Percentiles rank a stretch among this genome's conserved stretches.
Evolutionary conservation across 306 rosid species (phyloP).

Genomic region (Sicyos edulis): DNA sequence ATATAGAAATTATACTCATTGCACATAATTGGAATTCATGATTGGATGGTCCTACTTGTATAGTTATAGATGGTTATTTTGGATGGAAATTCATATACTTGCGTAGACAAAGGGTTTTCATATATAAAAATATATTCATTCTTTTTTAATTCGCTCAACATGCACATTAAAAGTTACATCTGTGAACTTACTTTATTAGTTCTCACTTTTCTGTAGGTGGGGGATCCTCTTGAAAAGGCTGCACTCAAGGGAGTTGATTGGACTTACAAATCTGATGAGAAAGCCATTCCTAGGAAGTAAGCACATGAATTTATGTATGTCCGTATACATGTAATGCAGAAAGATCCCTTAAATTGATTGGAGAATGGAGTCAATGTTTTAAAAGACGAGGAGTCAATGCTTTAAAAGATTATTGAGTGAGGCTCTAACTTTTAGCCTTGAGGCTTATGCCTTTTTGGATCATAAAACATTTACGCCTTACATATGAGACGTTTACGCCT

Average conservation of each 20-base stretch:
- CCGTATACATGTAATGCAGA: not conserved
- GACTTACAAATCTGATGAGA: slow-evolving; percentile 91
- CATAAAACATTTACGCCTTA: too few relatives aligned
- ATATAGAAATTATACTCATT: slow-evolving; percentile 1
- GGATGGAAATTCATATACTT: not conserved
- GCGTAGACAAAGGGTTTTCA: not conserved
- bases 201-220: slow-evolving; percentile 54
- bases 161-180: not conserved
- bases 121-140: not conserved
- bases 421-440: too few relatives aligned
- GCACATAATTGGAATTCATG: not conserved
- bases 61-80: not conserved
- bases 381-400: too few relatives aligned
- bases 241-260: slow-evolving; percentile 94
- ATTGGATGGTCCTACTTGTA: not conserved
- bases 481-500: too few relatives aligned
- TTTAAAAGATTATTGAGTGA: too few relatives aligned
- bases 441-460: too few relatives aligned
- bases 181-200: slow-evolving; percentile 19
- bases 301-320: slow-evolving; percentile 15
- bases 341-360: not conserved
- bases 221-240: slow-evolving; percentile 99
- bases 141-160: not conserved
- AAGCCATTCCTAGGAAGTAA: slow-evolving; percentile 87
- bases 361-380: too few relatives aligned